Evolutionary conservation across 2,329 filamentous ascomycete genomes (phyloP).

Genomic region (Stagonosporopsis vannaccii): DNA sequence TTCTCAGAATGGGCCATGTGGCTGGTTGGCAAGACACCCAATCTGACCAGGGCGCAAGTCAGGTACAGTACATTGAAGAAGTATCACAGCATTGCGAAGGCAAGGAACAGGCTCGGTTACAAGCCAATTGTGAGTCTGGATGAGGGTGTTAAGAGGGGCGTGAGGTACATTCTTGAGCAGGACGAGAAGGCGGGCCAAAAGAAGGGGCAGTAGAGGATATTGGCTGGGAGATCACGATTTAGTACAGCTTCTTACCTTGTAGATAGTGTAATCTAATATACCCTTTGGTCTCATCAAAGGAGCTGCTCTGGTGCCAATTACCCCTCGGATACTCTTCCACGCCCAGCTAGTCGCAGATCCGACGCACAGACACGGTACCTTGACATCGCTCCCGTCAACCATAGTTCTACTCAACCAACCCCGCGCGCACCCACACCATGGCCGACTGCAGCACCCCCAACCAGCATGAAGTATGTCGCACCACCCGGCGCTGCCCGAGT

Average conservation of each 20-base stretch:
- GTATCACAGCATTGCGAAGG: slow-evolving; percentile 81
- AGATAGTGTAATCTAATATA: slow-evolving; percentile 25
- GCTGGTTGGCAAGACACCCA: slow-evolving; percentile 55
- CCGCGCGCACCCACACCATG: slow-evolving; percentile 28
- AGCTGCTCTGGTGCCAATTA: background rate
- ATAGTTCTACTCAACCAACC: slow-evolving; percentile 5
- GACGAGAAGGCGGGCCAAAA: slow-evolving; percentile 42
- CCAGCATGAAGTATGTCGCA: slow-evolving; percentile 42
- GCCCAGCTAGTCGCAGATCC: slow-evolving; percentile 13
- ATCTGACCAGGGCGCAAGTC: slow-evolving; percentile 58
- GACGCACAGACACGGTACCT: slow-evolving; percentile 8
- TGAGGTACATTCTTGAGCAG: slow-evolving; percentile 50
- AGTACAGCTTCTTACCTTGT: slow-evolving; percentile 1
- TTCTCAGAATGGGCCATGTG: slow-evolving; percentile 57
- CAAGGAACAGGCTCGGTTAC: slow-evolving; percentile 74
- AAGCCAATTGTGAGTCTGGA: slow-evolving; percentile 70
- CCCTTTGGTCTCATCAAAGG: slow-evolving; percentile 2
- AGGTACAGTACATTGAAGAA: slow-evolving; percentile 76
- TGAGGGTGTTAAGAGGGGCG: slow-evolving; percentile 64
- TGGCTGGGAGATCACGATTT: background rate
- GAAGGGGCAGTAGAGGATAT: slow-evolving; percentile 41
- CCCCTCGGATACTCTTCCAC: background rate
- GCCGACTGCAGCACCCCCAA: slow-evolving; percentile 23
- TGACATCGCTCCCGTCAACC: slow-evolving; percentile 11
- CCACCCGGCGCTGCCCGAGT: slow-evolving; percentile 40